Base-by-base conservation (phyloP, 805 yeast genomes). In the Candida cerambycidarum region DNA sequence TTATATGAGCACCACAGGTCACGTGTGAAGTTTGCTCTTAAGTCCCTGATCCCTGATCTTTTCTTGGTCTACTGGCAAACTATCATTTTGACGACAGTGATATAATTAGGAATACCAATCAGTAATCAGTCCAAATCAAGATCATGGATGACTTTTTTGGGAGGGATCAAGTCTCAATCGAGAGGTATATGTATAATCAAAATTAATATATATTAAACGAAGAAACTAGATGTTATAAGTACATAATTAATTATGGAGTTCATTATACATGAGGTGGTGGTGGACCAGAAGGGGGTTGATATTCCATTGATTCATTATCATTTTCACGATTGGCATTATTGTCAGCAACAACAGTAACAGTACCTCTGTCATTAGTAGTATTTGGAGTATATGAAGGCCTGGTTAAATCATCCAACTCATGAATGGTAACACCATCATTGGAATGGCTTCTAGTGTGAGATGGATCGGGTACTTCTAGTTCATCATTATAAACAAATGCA, bases 371-470 rank as follows among this genome's bases (percentile, higher is more conserved):
- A 9, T 9, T 24, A 6, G 29, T 34, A 21, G 13, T n/a, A 34
- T 34, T 34, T 13, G 29, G 21, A 3, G 38, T 8, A 15, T 3
- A 34, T 16, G 43, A 12, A 3, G 43, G 44, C 23, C 44, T 34
- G 11, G 28, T 23, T 27, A 41, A 18, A 29, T 41, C 44, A 31
- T 41, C 44, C 6, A 32, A n/a, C 13, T 41, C 38, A 25, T 23
- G 31, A n/a, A 43, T 32, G 5, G 43, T 16, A n/a, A 39, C 39
- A 2, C 47, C 50, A 34, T 44, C 48, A 17, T 39, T 40, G 13
- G 39, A 32, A 15, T 39, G 14, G n/a, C 39, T 32, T 32, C 53
- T 27, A 2, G n/a, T 34, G 19, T 49, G 53, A 9, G 48, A 41
- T 30, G n/a, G 40, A 11, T 31, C 42, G 3, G 47, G 52, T 14